Base-by-base conservation (phyloP, 208 protist genomes). In the Porcisia deanei region DNA sequence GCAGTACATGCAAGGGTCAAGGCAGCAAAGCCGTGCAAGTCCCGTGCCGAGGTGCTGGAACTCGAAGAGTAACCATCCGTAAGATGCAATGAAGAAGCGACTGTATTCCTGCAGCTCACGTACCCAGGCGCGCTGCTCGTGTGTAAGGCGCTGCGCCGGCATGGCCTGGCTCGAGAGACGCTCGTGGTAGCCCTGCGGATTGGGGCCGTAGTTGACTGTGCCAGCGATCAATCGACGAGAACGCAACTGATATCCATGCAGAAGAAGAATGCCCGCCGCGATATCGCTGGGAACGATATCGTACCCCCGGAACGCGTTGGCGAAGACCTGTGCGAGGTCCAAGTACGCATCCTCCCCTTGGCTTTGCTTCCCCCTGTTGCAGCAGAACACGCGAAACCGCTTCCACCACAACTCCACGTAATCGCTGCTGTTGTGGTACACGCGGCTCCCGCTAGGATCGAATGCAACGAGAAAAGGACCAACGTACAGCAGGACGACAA, bases 211-310 rank as follows among this genome's bases (percentile, higher is more conserved):
- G 43, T 63, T 30, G 47, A 96, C 76, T 53, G 65, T 65, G 1
- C 58, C 43, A 12, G 74, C 55, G 39, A 85, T 47, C 4, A 82
- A n/a, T 39, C 80, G 79, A 66, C 81, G 80, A 3, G 80, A 87
- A 22, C 73, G 71, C 25, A 76, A 72, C 70, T 97, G 94, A 55
- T 89, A 86, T 39, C 82, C 88, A 75, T 95, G 85, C 54, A 96
- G 60, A n/a, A 97, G 81, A n/a, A 97, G 80, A 59, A 94, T 80
- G 22, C 94, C 94, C 0, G 94, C 91, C 14, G 83, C 89, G 30
- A 97, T 85, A 76, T 97, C 94, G 73, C 88, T 94, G 47, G 89
- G 90, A 16, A 96, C 94, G 63, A 97, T 81, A 79, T 95, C 91
- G 79, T 93, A 94, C 25, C 77, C 89, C n/a, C 87, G 83, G 75